phyloP scores from a whole-genome alignment of 306 rosid genomes.

The Ochetophila trinervis region DNA sequence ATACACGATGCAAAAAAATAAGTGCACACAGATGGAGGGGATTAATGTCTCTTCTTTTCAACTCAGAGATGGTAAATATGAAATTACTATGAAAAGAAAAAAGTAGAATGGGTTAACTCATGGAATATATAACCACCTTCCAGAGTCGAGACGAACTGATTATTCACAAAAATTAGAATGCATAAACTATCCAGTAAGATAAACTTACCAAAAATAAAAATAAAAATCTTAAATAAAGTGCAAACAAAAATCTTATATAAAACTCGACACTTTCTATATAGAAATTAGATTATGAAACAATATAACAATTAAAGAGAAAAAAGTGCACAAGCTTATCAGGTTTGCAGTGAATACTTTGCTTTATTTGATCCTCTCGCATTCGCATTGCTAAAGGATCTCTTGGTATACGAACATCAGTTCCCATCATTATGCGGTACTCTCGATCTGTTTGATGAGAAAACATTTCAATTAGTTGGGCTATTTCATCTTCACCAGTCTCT shows the following conservation, averaged over 20 bases:
- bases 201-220: background rate
- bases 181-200: background rate
- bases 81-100: background rate
- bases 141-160: background rate
- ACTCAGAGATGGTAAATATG: too few species aligned
- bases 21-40: background rate
- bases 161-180: background rate
- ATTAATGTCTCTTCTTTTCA: background rate
- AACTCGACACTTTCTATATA: background rate
- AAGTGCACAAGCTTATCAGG: conserved; percentile 32
- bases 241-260: background rate
- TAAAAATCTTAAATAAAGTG: background rate
- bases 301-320: conserved; percentile 16
- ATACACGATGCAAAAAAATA: background rate
- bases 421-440: conserved; percentile 98
- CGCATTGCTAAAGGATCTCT: conserved; percentile 98
- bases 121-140: background rate
- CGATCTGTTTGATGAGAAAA: conserved; percentile 74
- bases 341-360: conserved; percentile 73
- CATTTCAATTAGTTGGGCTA: conserved; percentile 78
- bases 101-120: background rate
- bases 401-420: conserved; percentile 77
- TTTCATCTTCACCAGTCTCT: conserved; percentile 93
- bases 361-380: conserved; percentile 88
- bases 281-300: conserved; percentile 14